A percentile compares a stretch with the other conserved stretches of the same genome.
Conservation (phyloP, 2,329 filamentous ascomycete genomes). For the Ceratocystiopsis minuta region DNA sequence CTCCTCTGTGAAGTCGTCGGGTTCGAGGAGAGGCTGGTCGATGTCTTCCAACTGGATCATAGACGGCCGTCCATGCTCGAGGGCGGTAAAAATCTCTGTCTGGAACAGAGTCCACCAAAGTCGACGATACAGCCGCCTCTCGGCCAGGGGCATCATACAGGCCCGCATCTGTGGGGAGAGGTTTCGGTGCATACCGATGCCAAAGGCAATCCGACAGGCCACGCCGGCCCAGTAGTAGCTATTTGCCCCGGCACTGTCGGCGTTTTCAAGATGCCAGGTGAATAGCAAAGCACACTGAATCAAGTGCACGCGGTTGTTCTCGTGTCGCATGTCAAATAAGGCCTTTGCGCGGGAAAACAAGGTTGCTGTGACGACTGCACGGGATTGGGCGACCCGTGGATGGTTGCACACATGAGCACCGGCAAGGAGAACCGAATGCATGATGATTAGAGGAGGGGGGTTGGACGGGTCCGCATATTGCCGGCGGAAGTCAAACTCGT, state of each 20-base stretch:
- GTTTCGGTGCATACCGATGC: neutral
- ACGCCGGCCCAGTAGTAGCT: neutral
- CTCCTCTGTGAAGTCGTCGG: slow-evolving; percentile 21
- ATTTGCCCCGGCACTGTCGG: neutral
- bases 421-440: neutral
- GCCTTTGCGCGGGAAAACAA: neutral
- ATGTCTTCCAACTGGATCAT: slow-evolving; percentile 33
- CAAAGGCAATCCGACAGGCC: neutral
- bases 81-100: slow-evolving; percentile 19
- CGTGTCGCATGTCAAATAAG: neutral
- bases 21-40: slow-evolving; percentile 26
- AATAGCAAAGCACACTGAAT: neutral
- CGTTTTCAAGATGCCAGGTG: neutral
- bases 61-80: slow-evolving; percentile 30
- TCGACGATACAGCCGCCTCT: slow-evolving; percentile 11
- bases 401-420: neutral
- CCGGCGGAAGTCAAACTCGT: neutral
- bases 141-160: slow-evolving; percentile 10
- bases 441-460: neutral
- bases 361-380: neutral
- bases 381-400: neutral
- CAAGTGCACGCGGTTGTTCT: neutral
- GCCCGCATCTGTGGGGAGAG: neutral
- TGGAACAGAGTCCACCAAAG: slow-evolving; percentile 20
- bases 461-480: neutral